A percentile compares a stretch with the other conserved stretches of the same genome.
Evolutionary conservation across 225 moss, liverwort and hornwort genomes (phyloP).

Genomic region (Lunularia cruciata): DNA sequence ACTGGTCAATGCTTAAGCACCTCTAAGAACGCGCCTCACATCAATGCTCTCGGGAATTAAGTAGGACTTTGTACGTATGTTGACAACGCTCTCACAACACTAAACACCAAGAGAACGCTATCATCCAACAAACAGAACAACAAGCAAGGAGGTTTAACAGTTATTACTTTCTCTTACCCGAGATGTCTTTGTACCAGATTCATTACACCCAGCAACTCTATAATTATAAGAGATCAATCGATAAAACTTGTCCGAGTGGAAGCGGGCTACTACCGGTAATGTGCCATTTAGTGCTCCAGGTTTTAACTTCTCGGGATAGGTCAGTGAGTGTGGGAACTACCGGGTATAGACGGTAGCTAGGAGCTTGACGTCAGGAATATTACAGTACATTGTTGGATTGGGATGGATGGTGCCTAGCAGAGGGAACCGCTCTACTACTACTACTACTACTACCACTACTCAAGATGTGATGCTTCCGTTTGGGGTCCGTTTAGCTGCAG

Average conservation of each 20-base stretch:
- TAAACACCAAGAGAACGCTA: neutral
- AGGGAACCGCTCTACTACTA: too few relatives aligned
- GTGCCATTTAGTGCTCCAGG: constrained; percentile 17
- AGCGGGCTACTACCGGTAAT: neutral
- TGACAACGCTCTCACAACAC: too few relatives aligned
- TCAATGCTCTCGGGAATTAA: neutral
- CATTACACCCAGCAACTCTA: neutral
- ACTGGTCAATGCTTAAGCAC: neutral
- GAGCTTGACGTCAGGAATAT: neutral
- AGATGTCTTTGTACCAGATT: neutral
- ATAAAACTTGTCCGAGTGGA: neutral
- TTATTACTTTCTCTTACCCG: too few relatives aligned
- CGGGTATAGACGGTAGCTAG: neutral
- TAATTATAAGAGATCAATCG: too few relatives aligned
- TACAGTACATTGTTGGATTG: neutral
- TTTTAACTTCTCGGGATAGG: neutral
- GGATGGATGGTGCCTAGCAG: neutral
- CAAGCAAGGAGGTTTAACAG: too few relatives aligned
- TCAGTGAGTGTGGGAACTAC: neutral
- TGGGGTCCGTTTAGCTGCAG: too few relatives aligned
- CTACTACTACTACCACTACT: too few relatives aligned
- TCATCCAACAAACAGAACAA: neutral
- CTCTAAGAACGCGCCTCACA: neutral
- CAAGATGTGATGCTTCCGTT: too few relatives aligned
- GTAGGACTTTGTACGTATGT: neutral